Conservation (phyloP, 2,329 filamentous ascomycete genomes). For the Endocalyx cinctus region DNA sequence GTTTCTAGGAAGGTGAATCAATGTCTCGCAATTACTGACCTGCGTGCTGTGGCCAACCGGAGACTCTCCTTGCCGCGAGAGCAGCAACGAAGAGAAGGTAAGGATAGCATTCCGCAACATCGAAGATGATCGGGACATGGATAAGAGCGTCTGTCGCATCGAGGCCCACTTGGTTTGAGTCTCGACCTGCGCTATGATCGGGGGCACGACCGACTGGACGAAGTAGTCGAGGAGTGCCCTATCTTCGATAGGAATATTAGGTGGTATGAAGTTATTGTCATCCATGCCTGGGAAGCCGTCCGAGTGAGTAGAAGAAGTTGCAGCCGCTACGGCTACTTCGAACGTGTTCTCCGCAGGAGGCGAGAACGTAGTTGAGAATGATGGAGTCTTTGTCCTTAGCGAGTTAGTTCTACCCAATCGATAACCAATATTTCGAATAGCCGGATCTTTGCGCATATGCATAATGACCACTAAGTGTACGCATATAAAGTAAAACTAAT, state of each 20-base stretch:
- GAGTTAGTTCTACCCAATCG: no score
- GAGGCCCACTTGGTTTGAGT: slow-evolving; percentile 47
- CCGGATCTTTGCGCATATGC: slow-evolving; percentile 6
- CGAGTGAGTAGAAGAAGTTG: slow-evolving; percentile 9
- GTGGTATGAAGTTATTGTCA: slow-evolving; percentile 16
- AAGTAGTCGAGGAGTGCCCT: slow-evolving; percentile 44
- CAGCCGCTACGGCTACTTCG: slow-evolving; percentile 5
- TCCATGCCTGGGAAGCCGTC: slow-evolving; percentile 6
- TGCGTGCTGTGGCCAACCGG: no score
- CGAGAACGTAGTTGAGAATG: slow-evolving; percentile 6
- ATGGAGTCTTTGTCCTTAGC: slow-evolving; percentile 4
- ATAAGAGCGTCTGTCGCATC: slow-evolving; percentile 42
- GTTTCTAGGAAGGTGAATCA: no score
- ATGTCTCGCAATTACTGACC: no score
- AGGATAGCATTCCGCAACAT: slow-evolving; percentile 46
- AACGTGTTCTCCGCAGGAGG: slow-evolving; percentile 3
- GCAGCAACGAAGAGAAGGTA: slow-evolving; percentile 45
- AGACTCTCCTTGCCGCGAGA: slow-evolving; percentile 30
- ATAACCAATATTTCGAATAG: no score
- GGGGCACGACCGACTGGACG: slow-evolving; percentile 42
- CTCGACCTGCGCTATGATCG: slow-evolving; percentile 49
- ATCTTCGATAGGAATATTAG: slow-evolving; percentile 24
- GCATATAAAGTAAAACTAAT: no score
- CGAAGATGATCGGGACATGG: slow-evolving; percentile 41
- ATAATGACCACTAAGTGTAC: not conserved